Evolutionary conservation across 164 flowering plant species (phyloP).

Genomic region (Vitis cinerea): DNA sequence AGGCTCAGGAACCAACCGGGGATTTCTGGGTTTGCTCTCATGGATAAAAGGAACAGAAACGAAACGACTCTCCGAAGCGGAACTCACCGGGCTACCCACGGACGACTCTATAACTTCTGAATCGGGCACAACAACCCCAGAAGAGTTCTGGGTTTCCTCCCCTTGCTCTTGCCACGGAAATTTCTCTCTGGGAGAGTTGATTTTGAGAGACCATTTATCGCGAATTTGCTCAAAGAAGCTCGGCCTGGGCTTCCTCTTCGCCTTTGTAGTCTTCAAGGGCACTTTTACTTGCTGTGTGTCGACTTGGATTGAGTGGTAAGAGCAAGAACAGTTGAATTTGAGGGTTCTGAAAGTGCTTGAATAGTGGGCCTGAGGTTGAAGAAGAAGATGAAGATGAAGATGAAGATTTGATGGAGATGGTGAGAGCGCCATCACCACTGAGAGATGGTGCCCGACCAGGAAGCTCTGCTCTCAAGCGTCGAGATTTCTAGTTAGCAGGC

Average conservation of each 20-base stretch:
- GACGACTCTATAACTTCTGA: background rate
- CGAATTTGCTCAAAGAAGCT: constrained; percentile 66
- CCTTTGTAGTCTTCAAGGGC: constrained; percentile 24
- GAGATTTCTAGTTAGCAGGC: too few relatives aligned
- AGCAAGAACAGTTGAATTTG: constrained; percentile 21
- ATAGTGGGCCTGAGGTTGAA: constrained; percentile 18
- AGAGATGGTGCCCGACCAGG: constrained; percentile 13
- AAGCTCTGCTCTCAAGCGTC: constrained; percentile 1
- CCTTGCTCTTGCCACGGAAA: constrained; percentile 72
- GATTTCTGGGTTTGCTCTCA: constrained; percentile 26
- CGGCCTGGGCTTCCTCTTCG: constrained; percentile 72
- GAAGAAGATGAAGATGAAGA: constrained; percentile 13
- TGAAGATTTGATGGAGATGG: constrained; percentile 11
- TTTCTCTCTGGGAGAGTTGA: constrained; percentile 36
- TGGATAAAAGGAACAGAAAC: constrained; percentile 60
- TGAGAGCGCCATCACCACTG: constrained; percentile 21
- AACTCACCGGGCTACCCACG: constrained; percentile 20
- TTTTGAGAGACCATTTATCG: constrained; percentile 65
- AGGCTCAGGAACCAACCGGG: constrained; percentile 19
- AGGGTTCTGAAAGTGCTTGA: constrained; percentile 15
- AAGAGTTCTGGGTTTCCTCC: constrained; percentile 7
- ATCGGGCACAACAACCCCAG: constrained; percentile 5
- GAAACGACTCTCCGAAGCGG: constrained; percentile 12
- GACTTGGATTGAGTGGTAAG: constrained; percentile 20
- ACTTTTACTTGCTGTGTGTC: constrained; percentile 19